Evolutionary conservation across 1,284 basidiomycete species (phyloP).

Genomic region (Sanguinoderma infundibulare): DNA sequence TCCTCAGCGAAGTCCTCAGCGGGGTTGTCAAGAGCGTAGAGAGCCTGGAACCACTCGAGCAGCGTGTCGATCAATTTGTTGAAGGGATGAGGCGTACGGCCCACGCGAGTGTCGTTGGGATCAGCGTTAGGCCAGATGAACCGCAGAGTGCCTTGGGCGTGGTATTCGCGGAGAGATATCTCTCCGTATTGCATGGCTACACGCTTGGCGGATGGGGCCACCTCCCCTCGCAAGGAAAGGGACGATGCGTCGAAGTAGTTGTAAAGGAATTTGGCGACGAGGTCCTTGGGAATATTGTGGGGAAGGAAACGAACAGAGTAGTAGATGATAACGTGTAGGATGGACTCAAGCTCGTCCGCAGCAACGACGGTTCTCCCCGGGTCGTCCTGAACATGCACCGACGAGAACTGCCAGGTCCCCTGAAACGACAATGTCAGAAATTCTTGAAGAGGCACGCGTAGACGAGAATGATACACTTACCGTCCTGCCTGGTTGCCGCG

Average conservation of each 20-base stretch:
- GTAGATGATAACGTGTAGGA: constrained; percentile 18
- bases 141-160: neutral
- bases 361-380: neutral
- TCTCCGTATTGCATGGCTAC: neutral
- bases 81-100: no score
- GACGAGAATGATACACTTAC: neutral
- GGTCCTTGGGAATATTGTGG: neutral
- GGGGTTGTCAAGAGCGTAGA: no score
- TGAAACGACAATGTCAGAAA: neutral
- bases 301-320: constrained; percentile 5
- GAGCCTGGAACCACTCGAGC: no score
- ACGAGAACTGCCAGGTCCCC: constrained; percentile 19
- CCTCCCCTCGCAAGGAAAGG: neutral
- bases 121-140: neutral
- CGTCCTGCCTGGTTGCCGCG: constrained; percentile 3
- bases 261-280: constrained; percentile 5
- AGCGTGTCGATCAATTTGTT: no score
- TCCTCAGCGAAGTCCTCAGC: no score
- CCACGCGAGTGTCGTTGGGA: no score
- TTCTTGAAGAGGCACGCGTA: neutral
- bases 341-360: constrained; percentile 16
- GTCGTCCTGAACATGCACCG: constrained; percentile 5
- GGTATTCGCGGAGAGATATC: neutral
- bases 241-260: constrained; percentile 11
- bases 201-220: neutral